Evolutionary conservation across 352 stramenopile species (phyloP).

Genomic region (Pythium insidiosum): DNA sequence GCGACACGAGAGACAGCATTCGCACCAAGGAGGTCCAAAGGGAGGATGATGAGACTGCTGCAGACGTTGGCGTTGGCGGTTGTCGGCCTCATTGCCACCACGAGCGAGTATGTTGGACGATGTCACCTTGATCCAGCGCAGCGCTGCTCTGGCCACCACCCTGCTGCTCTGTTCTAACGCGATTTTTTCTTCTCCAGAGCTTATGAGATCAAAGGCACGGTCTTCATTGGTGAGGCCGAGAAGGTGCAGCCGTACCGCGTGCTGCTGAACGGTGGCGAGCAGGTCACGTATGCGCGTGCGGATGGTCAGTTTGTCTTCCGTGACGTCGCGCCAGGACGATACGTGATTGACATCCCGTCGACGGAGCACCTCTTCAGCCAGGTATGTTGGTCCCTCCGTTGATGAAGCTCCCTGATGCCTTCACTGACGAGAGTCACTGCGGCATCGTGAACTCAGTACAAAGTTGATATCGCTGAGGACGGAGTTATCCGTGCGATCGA

Average conservation of each 20-base stretch:
- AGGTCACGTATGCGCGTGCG: conserved; percentile 50
- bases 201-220: conserved; percentile 47
- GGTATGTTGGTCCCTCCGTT: too few relatives aligned
- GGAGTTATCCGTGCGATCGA: conserved; percentile 56
- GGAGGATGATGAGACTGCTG: conserved; percentile 17
- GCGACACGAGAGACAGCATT: too few relatives aligned
- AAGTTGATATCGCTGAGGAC: conserved; percentile 45
- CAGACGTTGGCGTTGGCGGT: conserved; percentile 19
- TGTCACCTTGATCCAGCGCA: too few relatives aligned
- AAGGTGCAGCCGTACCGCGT: conserved; percentile 57
- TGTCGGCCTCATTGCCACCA: conserved; percentile 12
- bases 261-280: conserved; percentile 65
- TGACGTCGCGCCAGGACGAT: conserved; percentile 58
- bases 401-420: too few relatives aligned
- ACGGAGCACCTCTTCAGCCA: conserved; percentile 67
- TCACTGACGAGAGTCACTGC: too few relatives aligned
- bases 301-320: conserved; percentile 70
- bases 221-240: conserved; percentile 37
- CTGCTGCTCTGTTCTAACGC: too few relatives aligned
- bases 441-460: too few relatives aligned
- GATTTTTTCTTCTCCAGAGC: too few relatives aligned
- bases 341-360: conserved; percentile 69
- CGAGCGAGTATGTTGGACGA: conserved; percentile 10
- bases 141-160: too few relatives aligned
- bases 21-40: too few relatives aligned